Percentiles rank a stretch among this genome's conserved stretches.
These are phyloP conservation scores for Fusarium proliferatum DNA, from an alignment of 2,329 filamentous ascomycete species.

Conservation along the genomic window DNA sequence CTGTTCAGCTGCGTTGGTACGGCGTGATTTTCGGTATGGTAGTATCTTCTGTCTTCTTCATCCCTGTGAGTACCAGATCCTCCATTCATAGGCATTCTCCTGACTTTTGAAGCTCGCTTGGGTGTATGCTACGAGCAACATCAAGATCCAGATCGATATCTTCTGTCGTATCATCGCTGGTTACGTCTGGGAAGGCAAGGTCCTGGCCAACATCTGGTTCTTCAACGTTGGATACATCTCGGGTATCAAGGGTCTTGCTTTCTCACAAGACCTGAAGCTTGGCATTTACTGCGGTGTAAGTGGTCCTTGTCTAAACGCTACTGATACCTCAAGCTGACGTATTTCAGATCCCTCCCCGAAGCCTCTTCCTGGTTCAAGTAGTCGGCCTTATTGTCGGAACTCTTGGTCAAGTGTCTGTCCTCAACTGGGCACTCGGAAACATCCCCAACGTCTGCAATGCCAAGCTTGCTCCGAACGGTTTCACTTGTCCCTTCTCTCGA, in stretches of 20 bases:
- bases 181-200: conserved; percentile 58
- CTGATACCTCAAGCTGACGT: background rate
- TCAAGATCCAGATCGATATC: conserved; percentile 58
- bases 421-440: conserved; percentile 53
- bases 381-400: conserved; percentile 57
- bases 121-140: conserved; percentile 55
- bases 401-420: conserved; percentile 56
- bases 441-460: conserved; percentile 62
- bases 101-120: conserved; percentile 41
- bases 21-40: conserved; percentile 45
- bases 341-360: conserved; percentile 54
- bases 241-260: conserved; percentile 55
- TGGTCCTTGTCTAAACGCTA: rapidly evolving
- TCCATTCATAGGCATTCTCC: rapidly evolving
- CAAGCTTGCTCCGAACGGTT: conserved; percentile 57
- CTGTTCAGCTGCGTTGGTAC: conserved; percentile 49
- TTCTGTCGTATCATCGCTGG: conserved; percentile 58
- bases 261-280: conserved; percentile 59
- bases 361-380: conserved; percentile 57
- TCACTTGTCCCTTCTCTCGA: conserved; percentile 53
- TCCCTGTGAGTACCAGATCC: conserved; percentile 35
- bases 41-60: conserved; percentile 45
- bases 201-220: conserved; percentile 54
- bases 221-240: conserved; percentile 55
- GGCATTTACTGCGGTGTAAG: conserved; percentile 53